A percentile compares a stretch with the other conserved stretches of the same genome.
phyloP scores from a whole-genome alignment of 768 basidiomycete species.

The Termitomyces sp. region DNA sequence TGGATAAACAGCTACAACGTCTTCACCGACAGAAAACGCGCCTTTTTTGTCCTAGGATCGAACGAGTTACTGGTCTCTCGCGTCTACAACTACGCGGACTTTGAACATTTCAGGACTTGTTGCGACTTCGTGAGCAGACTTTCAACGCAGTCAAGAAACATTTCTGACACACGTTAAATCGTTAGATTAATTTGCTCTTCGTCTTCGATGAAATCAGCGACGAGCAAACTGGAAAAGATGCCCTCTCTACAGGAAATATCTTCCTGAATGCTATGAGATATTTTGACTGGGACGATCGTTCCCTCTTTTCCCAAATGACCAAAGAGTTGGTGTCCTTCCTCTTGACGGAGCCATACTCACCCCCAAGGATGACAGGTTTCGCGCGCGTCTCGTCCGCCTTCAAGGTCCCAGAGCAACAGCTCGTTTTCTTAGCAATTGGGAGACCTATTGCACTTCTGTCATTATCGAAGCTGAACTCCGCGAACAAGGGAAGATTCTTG shows the following conservation, averaged over 20 bases:
- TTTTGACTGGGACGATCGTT: constrained; percentile 46
- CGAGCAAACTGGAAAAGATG: constrained; percentile 54
- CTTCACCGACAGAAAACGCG: constrained; percentile 54
- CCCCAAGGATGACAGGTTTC: constrained; percentile 35
- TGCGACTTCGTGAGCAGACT: constrained; percentile 49
- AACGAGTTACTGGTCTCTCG: constrained; percentile 59
- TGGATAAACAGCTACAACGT: constrained; percentile 60
- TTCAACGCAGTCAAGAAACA: background rate
- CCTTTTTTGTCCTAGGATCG: constrained; percentile 56
- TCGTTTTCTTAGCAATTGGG: constrained; percentile 48
- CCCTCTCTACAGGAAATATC: constrained; percentile 44
- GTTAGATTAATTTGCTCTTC: constrained; percentile 58
- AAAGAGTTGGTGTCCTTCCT: constrained; percentile 42
- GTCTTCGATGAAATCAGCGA: constrained; percentile 67
- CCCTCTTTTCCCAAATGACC: constrained; percentile 53
- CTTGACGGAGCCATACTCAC: background rate
- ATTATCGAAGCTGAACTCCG: constrained; percentile 58
- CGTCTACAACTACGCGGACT: constrained; percentile 53
- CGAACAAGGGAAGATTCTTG: constrained; percentile 48
- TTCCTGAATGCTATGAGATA: constrained; percentile 50
- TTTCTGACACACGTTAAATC: background rate
- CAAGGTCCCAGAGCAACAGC: constrained; percentile 41
- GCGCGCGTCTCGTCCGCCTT: constrained; percentile 36
- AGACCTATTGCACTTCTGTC: constrained; percentile 53
- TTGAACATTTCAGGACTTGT: constrained; percentile 50